These are phyloP conservation scores for Annulohypoxylon stygium DNA, from an alignment of 495 filamentous ascomycete species.

Conservation along the genomic window DNA sequence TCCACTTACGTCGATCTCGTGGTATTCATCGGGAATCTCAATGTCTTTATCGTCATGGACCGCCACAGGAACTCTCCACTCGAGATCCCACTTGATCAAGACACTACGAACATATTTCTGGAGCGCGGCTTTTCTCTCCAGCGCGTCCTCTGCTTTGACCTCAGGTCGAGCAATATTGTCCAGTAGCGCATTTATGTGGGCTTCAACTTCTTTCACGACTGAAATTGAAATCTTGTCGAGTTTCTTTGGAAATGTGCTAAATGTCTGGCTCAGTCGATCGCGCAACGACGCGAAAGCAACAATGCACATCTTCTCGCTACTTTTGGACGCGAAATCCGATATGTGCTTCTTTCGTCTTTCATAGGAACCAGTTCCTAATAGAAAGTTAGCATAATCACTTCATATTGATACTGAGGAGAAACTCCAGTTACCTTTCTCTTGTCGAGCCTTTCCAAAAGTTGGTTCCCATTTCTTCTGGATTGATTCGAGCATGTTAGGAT, in stretches of 20 bases:
- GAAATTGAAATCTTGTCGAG: not conserved
- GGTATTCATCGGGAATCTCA: not conserved
- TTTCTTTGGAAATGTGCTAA: not conserved
- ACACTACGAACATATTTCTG: not conserved
- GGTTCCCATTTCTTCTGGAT: slow-evolving; percentile 4
- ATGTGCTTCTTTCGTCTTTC: not conserved
- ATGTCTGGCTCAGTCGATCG: not conserved
- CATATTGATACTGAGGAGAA: no score
- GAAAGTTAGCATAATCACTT: no score
- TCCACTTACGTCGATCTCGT: not conserved
- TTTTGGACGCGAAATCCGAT: not conserved
- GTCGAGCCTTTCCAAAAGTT: not conserved
- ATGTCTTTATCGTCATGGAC: no score
- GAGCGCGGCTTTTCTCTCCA: not conserved
- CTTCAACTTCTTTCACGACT: not conserved
- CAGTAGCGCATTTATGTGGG: not conserved
- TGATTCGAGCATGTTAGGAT: not conserved
- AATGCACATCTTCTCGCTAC: not conserved
- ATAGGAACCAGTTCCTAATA: not conserved
- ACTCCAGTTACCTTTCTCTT: not conserved
- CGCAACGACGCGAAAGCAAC: not conserved
- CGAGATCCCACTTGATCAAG: not conserved
- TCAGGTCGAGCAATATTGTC: not conserved
- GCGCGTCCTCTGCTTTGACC: not conserved
- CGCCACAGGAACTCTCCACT: not conserved